Percentiles rank a stretch among this genome's conserved stretches.
These are phyloP conservation scores for Morella rubra DNA, from an alignment of 306 rosid species.

Conservation along the genomic window DNA sequence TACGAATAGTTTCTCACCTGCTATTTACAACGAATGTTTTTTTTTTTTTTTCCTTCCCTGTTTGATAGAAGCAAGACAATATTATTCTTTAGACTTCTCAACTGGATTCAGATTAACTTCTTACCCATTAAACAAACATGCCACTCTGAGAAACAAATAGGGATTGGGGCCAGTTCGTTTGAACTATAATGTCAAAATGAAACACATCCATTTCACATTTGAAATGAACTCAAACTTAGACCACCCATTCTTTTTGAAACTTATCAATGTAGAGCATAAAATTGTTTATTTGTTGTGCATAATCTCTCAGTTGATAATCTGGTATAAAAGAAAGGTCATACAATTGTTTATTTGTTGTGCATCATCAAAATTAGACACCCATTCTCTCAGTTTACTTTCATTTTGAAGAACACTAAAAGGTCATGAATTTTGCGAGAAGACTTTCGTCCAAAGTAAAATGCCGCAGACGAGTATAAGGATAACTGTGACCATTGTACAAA, in stretches of 20 bases:
- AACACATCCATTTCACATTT: slow-evolving; percentile 9
- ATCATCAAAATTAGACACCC: no score
- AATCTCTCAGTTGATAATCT: not conserved
- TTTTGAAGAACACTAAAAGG: not conserved
- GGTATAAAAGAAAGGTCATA: not conserved
- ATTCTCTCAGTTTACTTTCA: no score
- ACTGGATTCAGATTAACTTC: not conserved
- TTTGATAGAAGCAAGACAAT: slow-evolving; percentile 1
- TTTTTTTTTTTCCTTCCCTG: not conserved
- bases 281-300: not conserved
- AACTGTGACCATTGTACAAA: slow-evolving; percentile 10
- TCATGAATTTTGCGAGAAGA: slow-evolving; percentile 9
- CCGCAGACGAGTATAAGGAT: not conserved
- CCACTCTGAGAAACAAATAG: slow-evolving; percentile 5
- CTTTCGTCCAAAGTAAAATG: not conserved
- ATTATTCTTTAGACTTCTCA: not conserved
- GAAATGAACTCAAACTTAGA: not conserved
- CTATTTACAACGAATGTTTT: not conserved
- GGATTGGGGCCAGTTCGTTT: not conserved
- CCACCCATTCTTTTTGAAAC: not conserved
- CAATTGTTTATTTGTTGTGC: not conserved
- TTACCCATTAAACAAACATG: not conserved
- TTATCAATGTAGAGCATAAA: slow-evolving; percentile 6
- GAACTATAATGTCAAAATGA: not conserved
- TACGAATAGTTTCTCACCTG: slow-evolving; percentile 5